phyloP scores from a whole-genome alignment of 164 flowering plant genomes.

The Sextonia rubra region DNA sequence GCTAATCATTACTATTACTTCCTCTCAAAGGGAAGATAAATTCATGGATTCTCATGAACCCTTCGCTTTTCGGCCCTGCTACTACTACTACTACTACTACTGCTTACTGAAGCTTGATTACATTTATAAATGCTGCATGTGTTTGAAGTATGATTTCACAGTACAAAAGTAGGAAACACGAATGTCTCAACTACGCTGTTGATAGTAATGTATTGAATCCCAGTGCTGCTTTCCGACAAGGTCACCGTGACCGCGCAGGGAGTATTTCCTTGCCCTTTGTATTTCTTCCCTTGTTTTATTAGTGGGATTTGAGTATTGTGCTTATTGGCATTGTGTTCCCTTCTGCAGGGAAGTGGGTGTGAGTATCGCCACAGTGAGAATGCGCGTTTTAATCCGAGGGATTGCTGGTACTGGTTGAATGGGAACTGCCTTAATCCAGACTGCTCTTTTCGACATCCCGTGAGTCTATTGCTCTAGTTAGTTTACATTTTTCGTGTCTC shows the following conservation, averaged over 20 bases:
- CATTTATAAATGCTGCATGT: too few species aligned
- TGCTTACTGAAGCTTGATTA: too few species aligned
- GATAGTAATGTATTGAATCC: too few species aligned
- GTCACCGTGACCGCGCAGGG: too few species aligned
- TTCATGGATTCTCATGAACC: background rate
- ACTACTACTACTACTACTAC: too few species aligned
- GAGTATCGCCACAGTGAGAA: conserved; percentile 73
- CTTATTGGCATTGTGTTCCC: background rate
- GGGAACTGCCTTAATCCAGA: conserved; percentile 61
- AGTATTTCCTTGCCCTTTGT: background rate
- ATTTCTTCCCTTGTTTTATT: background rate
- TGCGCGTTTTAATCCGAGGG: conserved; percentile 71
- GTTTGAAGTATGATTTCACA: too few species aligned
- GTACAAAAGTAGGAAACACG: too few species aligned
- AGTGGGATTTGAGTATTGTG: background rate
- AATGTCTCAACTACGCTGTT: too few species aligned
- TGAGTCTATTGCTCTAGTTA: conserved; percentile 28
- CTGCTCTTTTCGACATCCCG: conserved; percentile 82
- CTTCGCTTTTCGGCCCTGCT: too few species aligned
- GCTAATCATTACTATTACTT: background rate
- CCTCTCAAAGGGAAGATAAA: background rate
- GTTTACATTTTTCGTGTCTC: background rate
- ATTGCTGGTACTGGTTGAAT: conserved; percentile 78
- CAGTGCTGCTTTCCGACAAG: too few species aligned
- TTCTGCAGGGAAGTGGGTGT: conserved; percentile 66